A percentile compares a stretch with the other conserved stretches of the same genome.
Evolutionary conservation across 139 green algal species (phyloP).

Genomic region (Zygnema circumcarinatum): DNA sequence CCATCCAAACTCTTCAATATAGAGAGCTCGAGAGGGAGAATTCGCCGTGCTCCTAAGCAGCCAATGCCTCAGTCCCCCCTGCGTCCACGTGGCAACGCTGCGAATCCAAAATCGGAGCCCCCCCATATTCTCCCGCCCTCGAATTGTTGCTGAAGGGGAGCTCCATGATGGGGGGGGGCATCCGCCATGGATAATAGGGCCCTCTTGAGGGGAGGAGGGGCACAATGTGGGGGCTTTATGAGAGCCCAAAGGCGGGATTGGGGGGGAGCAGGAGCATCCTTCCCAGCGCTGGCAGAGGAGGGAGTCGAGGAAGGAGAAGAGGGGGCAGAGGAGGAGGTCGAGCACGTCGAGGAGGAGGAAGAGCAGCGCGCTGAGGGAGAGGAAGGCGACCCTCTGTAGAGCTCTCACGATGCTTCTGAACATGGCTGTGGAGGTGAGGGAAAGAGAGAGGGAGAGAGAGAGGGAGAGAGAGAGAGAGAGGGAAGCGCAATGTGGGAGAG

Average conservation of each 20-base stretch:
- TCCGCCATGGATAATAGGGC: neutral
- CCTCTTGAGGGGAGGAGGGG: neutral
- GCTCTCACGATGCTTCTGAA: neutral
- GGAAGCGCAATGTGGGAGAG: neutral
- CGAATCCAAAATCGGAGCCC: neutral
- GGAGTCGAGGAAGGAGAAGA: slow-evolving; percentile 8
- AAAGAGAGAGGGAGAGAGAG: neutral
- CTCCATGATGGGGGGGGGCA: neutral
- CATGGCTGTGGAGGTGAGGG: neutral
- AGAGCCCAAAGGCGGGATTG: neutral
- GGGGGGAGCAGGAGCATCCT: neutral
- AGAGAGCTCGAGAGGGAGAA: neutral
- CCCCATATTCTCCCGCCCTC: neutral
- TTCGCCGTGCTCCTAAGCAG: too few species aligned
- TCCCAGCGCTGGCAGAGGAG: neutral
- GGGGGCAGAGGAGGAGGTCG: neutral
- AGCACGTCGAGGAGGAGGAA: neutral
- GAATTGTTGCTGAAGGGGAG: neutral
- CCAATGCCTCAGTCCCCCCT: too few species aligned
- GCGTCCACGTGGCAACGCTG: neutral
- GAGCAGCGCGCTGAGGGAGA: neutral
- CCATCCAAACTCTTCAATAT: neutral
- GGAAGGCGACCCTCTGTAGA: neutral
- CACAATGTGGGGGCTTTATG: neutral
- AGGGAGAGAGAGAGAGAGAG: neutral